Conservation (phyloP, 1,139 yeast species). For the Nadsonia commutata region DNA sequence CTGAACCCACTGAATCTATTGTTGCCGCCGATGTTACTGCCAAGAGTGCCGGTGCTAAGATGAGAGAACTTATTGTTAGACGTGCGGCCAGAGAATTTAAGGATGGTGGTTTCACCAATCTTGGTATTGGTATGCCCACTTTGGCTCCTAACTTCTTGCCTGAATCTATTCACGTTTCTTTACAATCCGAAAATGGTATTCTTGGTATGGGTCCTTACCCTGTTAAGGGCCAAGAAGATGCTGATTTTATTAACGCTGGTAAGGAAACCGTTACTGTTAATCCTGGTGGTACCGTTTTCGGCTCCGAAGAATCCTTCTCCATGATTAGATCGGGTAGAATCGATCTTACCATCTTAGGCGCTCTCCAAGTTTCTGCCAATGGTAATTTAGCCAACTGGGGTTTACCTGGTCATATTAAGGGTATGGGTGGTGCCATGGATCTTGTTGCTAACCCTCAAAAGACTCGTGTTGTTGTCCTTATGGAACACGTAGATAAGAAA, state of each 20-base stretch:
- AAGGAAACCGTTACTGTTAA: slow-evolving; percentile 36
- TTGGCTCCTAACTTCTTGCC: slow-evolving; percentile 32
- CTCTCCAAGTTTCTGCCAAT: slow-evolving; percentile 32
- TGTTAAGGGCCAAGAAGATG: slow-evolving; percentile 28
- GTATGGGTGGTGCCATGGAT: slow-evolving; percentile 48
- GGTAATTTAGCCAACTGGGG: slow-evolving; percentile 43
- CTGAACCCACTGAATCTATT: slow-evolving; percentile 2
- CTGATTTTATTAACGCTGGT: slow-evolving; percentile 38
- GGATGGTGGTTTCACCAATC: slow-evolving; percentile 31
- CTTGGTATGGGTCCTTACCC: slow-evolving; percentile 39
- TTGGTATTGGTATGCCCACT: slow-evolving; percentile 39
- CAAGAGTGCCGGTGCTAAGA: slow-evolving; percentile 8
- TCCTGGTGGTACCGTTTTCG: slow-evolving; percentile 34
- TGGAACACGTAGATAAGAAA: slow-evolving; percentile 35
- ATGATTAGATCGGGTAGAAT: slow-evolving; percentile 37
- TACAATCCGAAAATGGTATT: slow-evolving; percentile 37
- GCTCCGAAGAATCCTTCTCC: slow-evolving; percentile 36
- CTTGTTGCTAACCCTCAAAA: slow-evolving; percentile 33
- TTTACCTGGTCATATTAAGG: slow-evolving; percentile 35
- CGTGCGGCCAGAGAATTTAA: slow-evolving; percentile 34
- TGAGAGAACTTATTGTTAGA: slow-evolving; percentile 27
- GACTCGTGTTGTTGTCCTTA: slow-evolving; percentile 34
- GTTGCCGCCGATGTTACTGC: slow-evolving; percentile 1
- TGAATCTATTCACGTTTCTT: slow-evolving; percentile 25
- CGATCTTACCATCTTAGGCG: slow-evolving; percentile 33